Evolutionary conservation across 371 early-diverging fungal genomes (phyloP).

Genomic region (Actinomucor elegans): DNA sequence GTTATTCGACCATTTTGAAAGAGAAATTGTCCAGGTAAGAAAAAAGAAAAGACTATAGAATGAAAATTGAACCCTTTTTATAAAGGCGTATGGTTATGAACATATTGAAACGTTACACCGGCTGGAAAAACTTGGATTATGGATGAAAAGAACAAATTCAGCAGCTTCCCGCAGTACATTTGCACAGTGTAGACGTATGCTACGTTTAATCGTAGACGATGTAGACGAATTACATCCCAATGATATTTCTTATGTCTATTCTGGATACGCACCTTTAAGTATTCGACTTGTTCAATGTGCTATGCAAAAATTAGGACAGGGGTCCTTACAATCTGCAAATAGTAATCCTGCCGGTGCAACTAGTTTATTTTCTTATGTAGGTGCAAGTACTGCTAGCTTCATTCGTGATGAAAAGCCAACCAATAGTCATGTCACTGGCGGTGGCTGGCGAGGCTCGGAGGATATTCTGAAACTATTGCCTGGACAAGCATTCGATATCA

Average conservation of each 20-base stretch:
- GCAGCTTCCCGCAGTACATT: conserved; percentile 46
- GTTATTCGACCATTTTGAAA: conserved; percentile 74
- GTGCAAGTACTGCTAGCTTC: conserved; percentile 17
- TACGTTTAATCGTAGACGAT: conserved; percentile 84
- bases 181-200: conserved; percentile 63
- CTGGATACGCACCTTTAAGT: conserved; percentile 91
- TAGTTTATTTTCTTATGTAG: conserved; percentile 39
- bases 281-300: conserved; percentile 89
- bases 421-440: not conserved
- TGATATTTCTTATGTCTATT: conserved; percentile 91
- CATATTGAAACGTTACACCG: conserved; percentile 83
- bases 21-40: conserved; percentile 77
- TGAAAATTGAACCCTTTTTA: not conserved
- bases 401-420: conserved; percentile 8
- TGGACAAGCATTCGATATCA: conserved; percentile 77
- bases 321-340: conserved; percentile 15
- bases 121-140: conserved; percentile 67
- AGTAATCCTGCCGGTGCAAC: conserved; percentile 28
- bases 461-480: conserved; percentile 77
- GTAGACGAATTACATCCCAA: conserved; percentile 83
- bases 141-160: conserved; percentile 51
- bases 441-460: conserved; percentile 87
- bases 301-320: conserved; percentile 39
- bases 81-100: conserved; percentile 87
- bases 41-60: not conserved